Evolutionary conservation across 2,329 filamentous ascomycete species (phyloP), one percentile per base, ranked within the genome.

Genomic region (Xylaria sp.): DNA sequence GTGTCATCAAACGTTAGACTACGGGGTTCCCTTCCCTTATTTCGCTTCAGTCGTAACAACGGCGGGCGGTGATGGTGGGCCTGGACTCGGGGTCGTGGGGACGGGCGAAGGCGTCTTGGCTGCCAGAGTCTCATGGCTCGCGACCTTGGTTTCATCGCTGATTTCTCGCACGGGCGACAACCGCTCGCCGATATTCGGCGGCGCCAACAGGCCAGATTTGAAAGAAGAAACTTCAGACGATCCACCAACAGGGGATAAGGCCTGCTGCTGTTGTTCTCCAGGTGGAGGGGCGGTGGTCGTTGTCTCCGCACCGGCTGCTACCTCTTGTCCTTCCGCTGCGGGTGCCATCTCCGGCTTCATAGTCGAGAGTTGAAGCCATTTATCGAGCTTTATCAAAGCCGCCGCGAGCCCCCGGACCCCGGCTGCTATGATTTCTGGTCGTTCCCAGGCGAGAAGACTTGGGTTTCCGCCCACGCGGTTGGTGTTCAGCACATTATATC

Each of bases 381-480:
- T 73, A 63, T 86, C 83, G 8, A 71, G 68, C 28, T 73, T 76
- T 15, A 84, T 36, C 9, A 86, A 74, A 2, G 78, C 79, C 63
- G 78, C 78, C 0, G 82, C 81, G 41, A 87, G 76, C 3, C 78
- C 80, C 41, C 81, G 77, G 2, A 81, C 78, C 0, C 85, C 86
- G 2, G 79, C 72, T 0, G 78, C 72, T 64, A 87, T 83, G 46
- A 85, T 72, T 39, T 84, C 82, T 1, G 85, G 85, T 18, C 81
- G 77, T 67, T 86, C 84, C 82, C 84, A 86, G 12, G 83, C 81
- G 41, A 88, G 72, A 41, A 87, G 77, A 0, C 85, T 84, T 0
- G 83, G 78, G 4, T 76, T 77, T 1, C 84, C 84, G 5, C 74
- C 13, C 0, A 79, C 78, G 36, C 84, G 80, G 58, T 80, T 80